These are phyloP conservation scores for Podospora fimiseda DNA, from an alignment of 495 filamentous ascomycete species.

Conservation along the genomic window DNA sequence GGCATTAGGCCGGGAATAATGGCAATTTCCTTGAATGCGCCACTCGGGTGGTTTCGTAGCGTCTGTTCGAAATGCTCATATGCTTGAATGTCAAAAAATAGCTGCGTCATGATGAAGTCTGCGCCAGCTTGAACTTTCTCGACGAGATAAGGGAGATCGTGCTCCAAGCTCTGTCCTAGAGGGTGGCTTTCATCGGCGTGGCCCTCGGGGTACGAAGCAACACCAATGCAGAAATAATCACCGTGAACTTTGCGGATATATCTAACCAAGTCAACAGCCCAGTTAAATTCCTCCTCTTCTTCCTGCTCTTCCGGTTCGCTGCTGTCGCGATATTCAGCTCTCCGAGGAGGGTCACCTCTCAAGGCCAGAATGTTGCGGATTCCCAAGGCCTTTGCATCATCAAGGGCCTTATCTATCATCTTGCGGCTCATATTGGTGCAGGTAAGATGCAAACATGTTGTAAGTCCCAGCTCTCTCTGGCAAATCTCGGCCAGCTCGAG, in stretches of 20 bases:
- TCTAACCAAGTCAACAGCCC: slow-evolving; percentile 81
- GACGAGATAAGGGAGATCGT: slow-evolving; percentile 82
- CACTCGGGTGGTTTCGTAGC: slow-evolving; percentile 75
- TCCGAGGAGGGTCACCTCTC: slow-evolving; percentile 86
- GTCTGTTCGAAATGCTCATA: slow-evolving; percentile 72
- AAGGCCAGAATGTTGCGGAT: slow-evolving; percentile 92
- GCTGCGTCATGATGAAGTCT: slow-evolving; percentile 98
- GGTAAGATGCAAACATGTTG: slow-evolving; percentile 91
- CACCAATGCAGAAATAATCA: slow-evolving; percentile 95
- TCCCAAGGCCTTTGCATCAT: slow-evolving; percentile 86
- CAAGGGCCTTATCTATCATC: slow-evolving; percentile 80
- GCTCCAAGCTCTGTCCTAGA: slow-evolving; percentile 66
- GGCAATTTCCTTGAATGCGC: slow-evolving; percentile 77
- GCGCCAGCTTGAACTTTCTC: slow-evolving; percentile 89
- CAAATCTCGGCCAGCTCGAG: slow-evolving; percentile 94
- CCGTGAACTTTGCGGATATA: slow-evolving; percentile 83
- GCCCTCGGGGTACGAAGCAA: slow-evolving; percentile 91
- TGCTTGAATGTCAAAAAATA: slow-evolving; percentile 85
- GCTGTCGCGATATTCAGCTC: slow-evolving; percentile 67
- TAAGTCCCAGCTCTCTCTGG: slow-evolving; percentile 82
- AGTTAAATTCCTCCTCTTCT: slow-evolving; percentile 72
- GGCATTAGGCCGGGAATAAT: slow-evolving; percentile 97
- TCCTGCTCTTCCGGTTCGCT: slow-evolving; percentile 45
- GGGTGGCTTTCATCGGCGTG: slow-evolving; percentile 85
- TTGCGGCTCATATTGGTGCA: slow-evolving; percentile 94